Base-by-base conservation (phyloP, 176 grass and related monocot genomes). In the Carex parvula region DNA sequence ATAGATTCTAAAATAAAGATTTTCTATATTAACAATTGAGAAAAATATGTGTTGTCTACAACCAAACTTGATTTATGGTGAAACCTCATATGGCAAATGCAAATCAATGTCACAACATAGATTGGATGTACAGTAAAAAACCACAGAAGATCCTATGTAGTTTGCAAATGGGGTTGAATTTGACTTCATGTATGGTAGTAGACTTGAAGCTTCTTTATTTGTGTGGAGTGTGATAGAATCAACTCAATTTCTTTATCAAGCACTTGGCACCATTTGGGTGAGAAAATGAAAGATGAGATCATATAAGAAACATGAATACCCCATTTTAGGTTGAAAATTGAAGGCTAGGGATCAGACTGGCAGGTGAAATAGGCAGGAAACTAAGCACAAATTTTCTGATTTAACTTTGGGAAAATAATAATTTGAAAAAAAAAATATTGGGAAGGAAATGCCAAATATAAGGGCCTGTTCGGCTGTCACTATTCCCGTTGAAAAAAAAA, bases 221-320 rank as follows among this genome's bases (percentile, higher is more conserved):
- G 71, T 52, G 52, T 78, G 73, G 73, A 78, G 73, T 78, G 52
- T 78, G 73, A 78, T 8, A 30, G 73, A 57, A 78, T 78, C 73
- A 78, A 78, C 52, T 32, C 73, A 78, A 54, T 54, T 74, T 71
- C 42, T 54, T 10, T 26, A 78, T 76, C 46, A 75, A 76, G 16
- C 46, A 55, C 21, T 75, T 77, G 73, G 73, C 50, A 56, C 14
- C 52, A 56, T 57, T 78, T 78, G 24, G 24, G 15, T 30, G 73
- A 78, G 73, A 78, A 78, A 78, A 78, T 33, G 73, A 57, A 57
- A 8, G 73, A 57, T 35, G 73, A 33, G 14, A 56, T 57, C 73
- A 75, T 35, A 57, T 33, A 71, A 57, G 24, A 77, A 56, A 32
- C 72, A 56, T 1, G 6, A 54, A 13, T 33, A 8, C 12, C 22